These are phyloP conservation scores for Glycine latifolia DNA, from an alignment of 306 rosid genomes.

Conservation along the genomic window DNA sequence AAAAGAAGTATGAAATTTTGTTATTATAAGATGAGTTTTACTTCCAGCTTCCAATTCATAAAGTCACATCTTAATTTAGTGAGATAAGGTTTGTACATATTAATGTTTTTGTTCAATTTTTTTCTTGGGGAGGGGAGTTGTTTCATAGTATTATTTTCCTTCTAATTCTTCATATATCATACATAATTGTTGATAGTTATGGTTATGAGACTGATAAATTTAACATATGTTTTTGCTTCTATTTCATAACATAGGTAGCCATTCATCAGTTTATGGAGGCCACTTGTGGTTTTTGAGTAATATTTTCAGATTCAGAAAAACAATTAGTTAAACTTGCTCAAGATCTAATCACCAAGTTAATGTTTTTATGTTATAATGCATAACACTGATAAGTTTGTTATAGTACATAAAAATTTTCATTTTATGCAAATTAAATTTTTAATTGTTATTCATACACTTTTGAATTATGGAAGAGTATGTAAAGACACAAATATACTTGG, in stretches of 20 bases:
- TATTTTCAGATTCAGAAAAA: conserved; percentile 82
- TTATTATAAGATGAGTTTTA: not conserved
- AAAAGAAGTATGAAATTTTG: not conserved
- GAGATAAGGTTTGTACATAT: not conserved
- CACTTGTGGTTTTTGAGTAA: conserved; percentile 70
- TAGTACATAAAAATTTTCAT: conserved; percentile 19
- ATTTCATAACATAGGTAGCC: conserved; percentile 60
- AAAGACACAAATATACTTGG: conserved; percentile 67
- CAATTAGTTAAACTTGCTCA: conserved; percentile 70
- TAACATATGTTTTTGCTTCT: conserved; percentile 3
- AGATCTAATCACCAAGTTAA: conserved; percentile 72
- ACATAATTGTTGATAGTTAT: not conserved
- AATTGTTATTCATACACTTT: conserved; percentile 46
- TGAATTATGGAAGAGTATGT: conserved; percentile 60
- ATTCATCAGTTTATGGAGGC: conserved; percentile 81
- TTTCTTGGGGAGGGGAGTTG: not conserved
- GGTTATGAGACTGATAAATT: conserved; percentile 10
- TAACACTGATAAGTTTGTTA: conserved; percentile 1
- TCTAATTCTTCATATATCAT: not conserved
- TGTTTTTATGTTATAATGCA: conserved; percentile 20
- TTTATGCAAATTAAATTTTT: conserved; percentile 25
- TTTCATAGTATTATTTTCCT: not conserved
- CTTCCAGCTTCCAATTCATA: not conserved
- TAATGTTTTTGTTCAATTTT: not conserved
- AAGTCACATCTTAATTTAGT: not conserved